Evolutionary conservation across 2,329 filamentous ascomycete species (phyloP), one percentile per base, ranked within the genome.

Genomic region (Xylaria sp.): DNA sequence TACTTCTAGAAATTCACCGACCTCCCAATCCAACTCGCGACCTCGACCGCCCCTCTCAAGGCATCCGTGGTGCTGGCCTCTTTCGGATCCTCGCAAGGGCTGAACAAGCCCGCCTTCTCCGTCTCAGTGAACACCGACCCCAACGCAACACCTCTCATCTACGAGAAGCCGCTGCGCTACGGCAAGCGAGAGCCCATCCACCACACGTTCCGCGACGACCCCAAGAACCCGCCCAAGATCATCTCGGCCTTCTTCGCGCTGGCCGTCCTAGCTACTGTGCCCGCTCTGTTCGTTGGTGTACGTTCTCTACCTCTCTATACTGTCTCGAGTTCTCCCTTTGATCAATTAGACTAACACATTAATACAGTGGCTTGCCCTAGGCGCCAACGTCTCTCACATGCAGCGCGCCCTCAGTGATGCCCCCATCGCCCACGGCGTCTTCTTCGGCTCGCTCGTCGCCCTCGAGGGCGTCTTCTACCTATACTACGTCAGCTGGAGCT

Each of bases 391-490:
- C 69, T 87, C 87, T 76, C 93, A 98, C 78, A 81, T 96, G 1
- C 80, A 88, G 61, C 91, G 92, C 78, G 95, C 96, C 9, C 81
- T 97, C 59, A 84, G 88, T 66, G 85, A 87, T 26, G 92, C 93
- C 0, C 95, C 96, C 2, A 75, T 97, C 51, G 91, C 95, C 5
- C 95, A 99, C 79, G 84, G 84, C 36, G 80, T 94, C 40, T 99
- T 98, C 84, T 92, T 97, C 74, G 92, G 92, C 60, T 97, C 94
- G 5, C 89, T 99, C 65, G 70, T 97, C 46, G 89, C 90, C 26
- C 92, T 99, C 85, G 96, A 99, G 81, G 92, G 88, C 17, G 90
- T 97, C 65, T 97, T 99, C 83, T 95, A 96, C 84, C 83, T 97
- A 73, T 99, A 99, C 86, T 98, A 98, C 82, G 91, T 88, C 62